Conservation (phyloP, 1,284 basidiomycete genomes). For the Irpex rosettiformis region DNA sequence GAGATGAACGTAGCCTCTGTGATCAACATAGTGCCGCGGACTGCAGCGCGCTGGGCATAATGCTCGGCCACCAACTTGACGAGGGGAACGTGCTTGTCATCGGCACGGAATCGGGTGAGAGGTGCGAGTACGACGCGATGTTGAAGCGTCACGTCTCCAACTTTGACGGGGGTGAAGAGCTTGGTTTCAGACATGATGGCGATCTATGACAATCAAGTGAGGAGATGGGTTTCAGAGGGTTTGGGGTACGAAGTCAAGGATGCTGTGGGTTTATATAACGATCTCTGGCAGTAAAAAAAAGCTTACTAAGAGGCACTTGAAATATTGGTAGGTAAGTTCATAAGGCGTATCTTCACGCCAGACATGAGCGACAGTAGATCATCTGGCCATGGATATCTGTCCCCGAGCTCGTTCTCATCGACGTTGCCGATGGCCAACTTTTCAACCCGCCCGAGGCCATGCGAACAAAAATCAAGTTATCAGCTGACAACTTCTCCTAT, state of each 20-base stretch:
- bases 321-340: too few relatives aligned
- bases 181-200: constrained; percentile 18
- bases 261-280: background rate
- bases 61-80: constrained; percentile 36
- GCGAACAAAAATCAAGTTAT: too few relatives aligned
- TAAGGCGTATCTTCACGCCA: background rate
- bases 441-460: too few relatives aligned
- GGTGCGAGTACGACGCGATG: constrained; percentile 49
- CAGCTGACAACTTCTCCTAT: too few relatives aligned
- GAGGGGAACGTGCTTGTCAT: constrained; percentile 23
- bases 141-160: constrained; percentile 38
- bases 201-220: background rate
- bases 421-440: too few relatives aligned
- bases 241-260: background rate
- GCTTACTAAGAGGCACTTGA: too few relatives aligned
- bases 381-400: background rate
- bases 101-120: constrained; percentile 38
- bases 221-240: background rate
- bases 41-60: constrained; percentile 42
- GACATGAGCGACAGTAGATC: background rate
- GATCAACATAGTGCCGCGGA: constrained; percentile 45
- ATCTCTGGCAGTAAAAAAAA: background rate
- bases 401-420: background rate
- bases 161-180: constrained; percentile 43
- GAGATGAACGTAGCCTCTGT: constrained; percentile 45